Evolutionary conservation across 495 filamentous ascomycete species (phyloP).

Genomic region (Neurospora tetraspora): DNA sequence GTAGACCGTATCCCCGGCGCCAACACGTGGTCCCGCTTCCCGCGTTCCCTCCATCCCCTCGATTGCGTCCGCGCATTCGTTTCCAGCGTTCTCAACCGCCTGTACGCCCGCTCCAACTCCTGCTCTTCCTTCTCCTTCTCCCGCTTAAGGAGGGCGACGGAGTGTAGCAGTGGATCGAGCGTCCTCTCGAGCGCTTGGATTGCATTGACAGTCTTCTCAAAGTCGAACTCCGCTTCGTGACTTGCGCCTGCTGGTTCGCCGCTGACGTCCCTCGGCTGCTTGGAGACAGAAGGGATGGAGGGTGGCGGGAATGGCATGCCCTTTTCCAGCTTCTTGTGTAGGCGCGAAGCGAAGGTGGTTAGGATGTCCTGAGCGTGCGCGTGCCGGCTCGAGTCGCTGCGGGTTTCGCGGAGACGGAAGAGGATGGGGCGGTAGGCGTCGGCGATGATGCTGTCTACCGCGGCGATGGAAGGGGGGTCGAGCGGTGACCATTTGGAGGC

Average conservation of each 20-base stretch:
- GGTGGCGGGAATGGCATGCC: slow-evolving; percentile 36
- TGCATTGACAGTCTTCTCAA: slow-evolving; percentile 30
- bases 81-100: slow-evolving; percentile 24
- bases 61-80: slow-evolving; percentile 29
- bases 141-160: slow-evolving; percentile 28
- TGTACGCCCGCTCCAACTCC: slow-evolving; percentile 31
- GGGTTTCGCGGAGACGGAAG: slow-evolving; percentile 23
- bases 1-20: slow-evolving; percentile 19
- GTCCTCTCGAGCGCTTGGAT: slow-evolving; percentile 25
- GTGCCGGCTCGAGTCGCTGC: slow-evolving; percentile 18
- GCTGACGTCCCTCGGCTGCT: not conserved
- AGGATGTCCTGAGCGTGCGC: slow-evolving; percentile 28
- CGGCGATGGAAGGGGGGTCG: slow-evolving; percentile 24
- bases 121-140: slow-evolving; percentile 32
- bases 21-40: slow-evolving; percentile 32
- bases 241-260: not conserved
- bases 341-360: slow-evolving; percentile 19
- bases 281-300: not conserved
- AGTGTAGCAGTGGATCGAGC: slow-evolving; percentile 35
- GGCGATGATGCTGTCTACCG: slow-evolving; percentile 27
- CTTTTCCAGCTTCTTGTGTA: slow-evolving; percentile 25
- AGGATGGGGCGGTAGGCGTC: slow-evolving; percentile 31
- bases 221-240: slow-evolving; percentile 34
- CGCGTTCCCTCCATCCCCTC: slow-evolving; percentile 23
- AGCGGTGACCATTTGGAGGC: slow-evolving; percentile 36